Percentiles rank a stretch among this genome's conserved stretches.
Conservation (phyloP, 352 stramenopile genomes). For the Phytophthora multivora region DNA sequence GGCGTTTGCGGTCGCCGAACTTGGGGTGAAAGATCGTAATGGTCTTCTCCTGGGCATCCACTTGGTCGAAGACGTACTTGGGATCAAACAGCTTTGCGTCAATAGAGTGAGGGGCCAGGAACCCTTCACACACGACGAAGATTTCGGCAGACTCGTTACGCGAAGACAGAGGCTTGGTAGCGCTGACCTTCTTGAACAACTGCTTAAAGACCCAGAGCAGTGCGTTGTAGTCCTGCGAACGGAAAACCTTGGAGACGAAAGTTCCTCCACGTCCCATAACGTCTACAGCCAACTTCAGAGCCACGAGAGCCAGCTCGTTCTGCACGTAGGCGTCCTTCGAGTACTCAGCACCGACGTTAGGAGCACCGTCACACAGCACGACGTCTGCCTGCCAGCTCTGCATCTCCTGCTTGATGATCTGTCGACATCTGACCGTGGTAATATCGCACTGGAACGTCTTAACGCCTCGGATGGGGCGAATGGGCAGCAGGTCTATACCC, state of each 20-base stretch:
- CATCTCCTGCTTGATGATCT: conserved; percentile 94
- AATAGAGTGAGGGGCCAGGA: conserved; percentile 96
- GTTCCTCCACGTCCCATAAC: conserved; percentile 94
- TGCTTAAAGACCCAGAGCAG: conserved; percentile 99
- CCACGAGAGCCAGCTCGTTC: conserved; percentile 97
- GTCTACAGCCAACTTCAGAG: conserved; percentile 97
- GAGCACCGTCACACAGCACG: conserved; percentile 98
- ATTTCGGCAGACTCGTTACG: conserved; percentile 99
- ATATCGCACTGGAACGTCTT: conserved; percentile 98
- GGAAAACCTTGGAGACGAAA: conserved; percentile 98
- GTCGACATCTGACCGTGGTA: conserved; percentile 88
- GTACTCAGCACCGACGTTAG: conserved; percentile 98
- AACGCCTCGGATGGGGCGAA: conserved; percentile 96
- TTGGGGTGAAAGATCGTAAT: conserved; percentile 99
- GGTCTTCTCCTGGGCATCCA: conserved; percentile 87
- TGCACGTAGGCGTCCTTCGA: conserved; percentile 99
- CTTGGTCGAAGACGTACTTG: conserved; percentile 97
- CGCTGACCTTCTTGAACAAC: conserved; percentile 97
- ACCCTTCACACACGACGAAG: conserved; percentile 98
- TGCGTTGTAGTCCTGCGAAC: conserved; percentile 98
- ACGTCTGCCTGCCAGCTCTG: conserved; percentile 95
- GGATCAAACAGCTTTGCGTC: conserved; percentile 98
- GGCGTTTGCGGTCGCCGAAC: conserved; percentile 94
- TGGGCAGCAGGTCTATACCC: conserved; percentile 98
- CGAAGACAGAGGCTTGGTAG: conserved; percentile 98